Base-by-base conservation (phyloP, 192 early-diverging fungal genomes). In the Kappamyces sp. region DNA sequence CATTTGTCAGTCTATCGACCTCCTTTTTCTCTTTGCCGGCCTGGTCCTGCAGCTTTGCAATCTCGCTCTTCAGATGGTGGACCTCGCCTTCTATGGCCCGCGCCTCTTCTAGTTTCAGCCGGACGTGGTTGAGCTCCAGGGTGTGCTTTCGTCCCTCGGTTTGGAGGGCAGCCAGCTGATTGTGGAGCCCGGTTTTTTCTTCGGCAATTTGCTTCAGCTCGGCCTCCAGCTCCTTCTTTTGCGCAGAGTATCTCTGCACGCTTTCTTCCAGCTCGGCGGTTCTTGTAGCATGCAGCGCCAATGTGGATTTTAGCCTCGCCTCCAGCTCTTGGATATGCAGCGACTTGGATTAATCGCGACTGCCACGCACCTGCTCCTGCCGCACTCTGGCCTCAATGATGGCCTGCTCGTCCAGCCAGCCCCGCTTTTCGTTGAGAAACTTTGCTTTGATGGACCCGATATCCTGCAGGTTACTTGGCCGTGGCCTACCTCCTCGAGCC, bases 111-210 rank as follows among this genome's bases (percentile, higher is more conserved):
- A 49, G 48, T 34, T 49, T 73, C 40, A 30, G 22, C 33, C 52
- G 43, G 47, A 15, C 61, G 34, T 39, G 51, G n/a, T 34, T 64
- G 8, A 50, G 45, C 34, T 59, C 43, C 22, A 38, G 40, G 0
- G 15, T 5, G 4, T 38, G 4, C 30, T 45, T 48, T 4, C 30
- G 45, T 29, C 32, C 32, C 32, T 69, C 54, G 11, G 61, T 50
- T 57, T 73, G 63, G 7, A 68, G 43, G 31, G 55, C 47, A 6
- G 67, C 47, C 29, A 74, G 34, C 42, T 78, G 49, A 9, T 78
- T 62, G 38, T 51, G 62, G 9, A 71, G 49, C 3, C 42, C 22
- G 3, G 31, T 35, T 29, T 62, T 47, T 33, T 62, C 35, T 3
- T 64, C 51, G 22, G 57, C 55, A 36, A 64, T 50, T 30, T 53